Evolutionary conservation across 2,329 filamentous ascomycete genomes (phyloP), one percentile per base, ranked within the genome.

Genomic region (Penicillium sp.): DNA sequence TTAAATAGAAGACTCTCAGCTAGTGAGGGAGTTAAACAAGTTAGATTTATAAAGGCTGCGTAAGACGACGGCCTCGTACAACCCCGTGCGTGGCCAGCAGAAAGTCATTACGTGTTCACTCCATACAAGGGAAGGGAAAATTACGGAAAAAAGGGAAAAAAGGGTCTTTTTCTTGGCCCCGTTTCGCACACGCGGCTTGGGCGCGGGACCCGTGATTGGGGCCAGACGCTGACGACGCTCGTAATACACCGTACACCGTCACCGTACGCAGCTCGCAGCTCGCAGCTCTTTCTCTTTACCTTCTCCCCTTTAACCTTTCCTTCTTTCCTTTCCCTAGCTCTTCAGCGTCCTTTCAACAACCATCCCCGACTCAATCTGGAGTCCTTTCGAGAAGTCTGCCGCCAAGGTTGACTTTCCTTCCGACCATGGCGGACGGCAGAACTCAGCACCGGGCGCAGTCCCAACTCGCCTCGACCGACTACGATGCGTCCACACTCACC

Each of bases 401-500:
- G 57, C 55, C 61, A 62, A 37, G 33, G 62, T 63, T 59, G 62
- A 52, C 52, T 47, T 50, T 56, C 15, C 48, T 56, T 55, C 54
- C 58, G 57, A 67, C 62, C 63, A 72, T 68, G 69, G 68, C 66
- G 61, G 67, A 69, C 64, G 63, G 66, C 57, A 65, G 59, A 63
- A 62, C 66, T 48, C 55, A 53, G 32, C 63, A 66, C 49, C 51
- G 47, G 50, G 42, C 56, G 29, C 62, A 57, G 60, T 57, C 57
- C 60, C 60, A 46, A 59, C 52, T 12, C 27, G 27, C 27, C 27
- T 9, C 27, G 27, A 28, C 27, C 40, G 65, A 82, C 62, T 85
- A 86, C 65, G 87, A 90, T 83, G 89, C 90, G 24, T 80, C 82
- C 62, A 88, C 90, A 52, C 76, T 97, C 62, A 86, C 88, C 44